These are phyloP conservation scores for Microcyclospora pomicola DNA, from an alignment of 2,329 filamentous ascomycete genomes.

Conservation along the genomic window DNA sequence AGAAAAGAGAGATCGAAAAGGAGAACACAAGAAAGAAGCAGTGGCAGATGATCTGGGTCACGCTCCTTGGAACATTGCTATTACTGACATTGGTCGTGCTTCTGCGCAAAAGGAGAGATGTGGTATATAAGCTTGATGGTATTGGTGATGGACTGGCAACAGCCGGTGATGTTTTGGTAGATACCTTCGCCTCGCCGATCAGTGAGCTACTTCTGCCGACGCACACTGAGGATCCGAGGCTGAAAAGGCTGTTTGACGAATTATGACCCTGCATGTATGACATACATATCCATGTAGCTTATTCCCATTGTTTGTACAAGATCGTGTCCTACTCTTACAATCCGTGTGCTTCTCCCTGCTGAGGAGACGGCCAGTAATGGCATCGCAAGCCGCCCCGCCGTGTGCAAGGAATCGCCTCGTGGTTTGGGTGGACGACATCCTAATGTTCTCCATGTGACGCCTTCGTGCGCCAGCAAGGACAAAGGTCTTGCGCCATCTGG, in stretches of 20 bases:
- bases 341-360: too few relatives aligned
- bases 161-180: slow-evolving; percentile 10
- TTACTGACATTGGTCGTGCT: slow-evolving; percentile 14
- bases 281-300: too few relatives aligned
- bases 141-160: slow-evolving; percentile 8
- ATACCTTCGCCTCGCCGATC: slow-evolving; percentile 8
- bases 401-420: not conserved
- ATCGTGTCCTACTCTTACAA: too few relatives aligned
- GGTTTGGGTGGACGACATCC: too few relatives aligned
- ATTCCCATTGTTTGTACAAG: too few relatives aligned
- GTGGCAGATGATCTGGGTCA: slow-evolving; percentile 16
- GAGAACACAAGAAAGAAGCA: slow-evolving; percentile 42
- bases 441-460: too few relatives aligned
- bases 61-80: slow-evolving; percentile 10
- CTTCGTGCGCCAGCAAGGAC: not conserved
- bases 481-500: not conserved
- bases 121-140: slow-evolving; percentile 8
- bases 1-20: slow-evolving; percentile 52
- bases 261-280: slow-evolving; percentile 6
- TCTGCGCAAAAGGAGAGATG: slow-evolving; percentile 12
- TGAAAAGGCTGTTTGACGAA: slow-evolving; percentile 18
- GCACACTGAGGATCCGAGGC: slow-evolving; percentile 14
- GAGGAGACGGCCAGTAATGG: too few relatives aligned
- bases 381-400: too few relatives aligned
- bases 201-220: slow-evolving; percentile 7